Conservation (phyloP, 1,139 yeast species). For the Yarrowia galli region DNA sequence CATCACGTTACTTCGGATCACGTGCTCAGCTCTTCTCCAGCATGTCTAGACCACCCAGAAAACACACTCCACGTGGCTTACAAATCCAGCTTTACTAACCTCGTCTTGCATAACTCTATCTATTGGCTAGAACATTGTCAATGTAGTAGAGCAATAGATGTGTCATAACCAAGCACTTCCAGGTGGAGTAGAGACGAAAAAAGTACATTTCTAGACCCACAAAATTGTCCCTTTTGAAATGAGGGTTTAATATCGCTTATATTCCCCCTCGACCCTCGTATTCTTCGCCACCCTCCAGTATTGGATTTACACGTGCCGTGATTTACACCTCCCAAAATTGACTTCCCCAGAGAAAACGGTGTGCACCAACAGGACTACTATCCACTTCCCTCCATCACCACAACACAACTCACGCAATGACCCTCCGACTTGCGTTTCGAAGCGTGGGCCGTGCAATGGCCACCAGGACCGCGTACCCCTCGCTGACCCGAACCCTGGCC, state of each 20-base stretch:
- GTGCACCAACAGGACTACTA: background rate
- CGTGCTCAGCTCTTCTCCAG: background rate
- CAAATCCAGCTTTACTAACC: background rate
- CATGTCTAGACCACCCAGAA: background rate
- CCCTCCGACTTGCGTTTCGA: conserved; percentile 33
- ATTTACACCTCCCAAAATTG: conserved; percentile 27
- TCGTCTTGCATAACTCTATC: conserved; percentile 2
- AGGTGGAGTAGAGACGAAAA: background rate
- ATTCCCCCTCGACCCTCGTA: background rate
- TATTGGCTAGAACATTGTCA: conserved; percentile 7
- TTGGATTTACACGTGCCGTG: background rate
- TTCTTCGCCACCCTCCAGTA: conserved; percentile 2
- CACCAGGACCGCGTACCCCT: background rate
- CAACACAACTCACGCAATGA: conserved; percentile 7
- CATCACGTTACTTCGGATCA: background rate
- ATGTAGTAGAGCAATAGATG: background rate
- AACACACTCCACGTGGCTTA: background rate
- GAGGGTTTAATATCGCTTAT: too few relatives aligned
- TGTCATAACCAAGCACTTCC: background rate
- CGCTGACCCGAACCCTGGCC: conserved; percentile 9
- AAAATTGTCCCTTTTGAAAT: too few relatives aligned
- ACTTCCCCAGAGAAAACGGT: conserved; percentile 6
- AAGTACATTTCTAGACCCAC: background rate
- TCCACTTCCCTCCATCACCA: background rate
- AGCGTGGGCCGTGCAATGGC: conserved; percentile 26